phyloP scores from a whole-genome alignment of 495 filamentous ascomycete species.

The Rostrohypoxylon terebratum region DNA sequence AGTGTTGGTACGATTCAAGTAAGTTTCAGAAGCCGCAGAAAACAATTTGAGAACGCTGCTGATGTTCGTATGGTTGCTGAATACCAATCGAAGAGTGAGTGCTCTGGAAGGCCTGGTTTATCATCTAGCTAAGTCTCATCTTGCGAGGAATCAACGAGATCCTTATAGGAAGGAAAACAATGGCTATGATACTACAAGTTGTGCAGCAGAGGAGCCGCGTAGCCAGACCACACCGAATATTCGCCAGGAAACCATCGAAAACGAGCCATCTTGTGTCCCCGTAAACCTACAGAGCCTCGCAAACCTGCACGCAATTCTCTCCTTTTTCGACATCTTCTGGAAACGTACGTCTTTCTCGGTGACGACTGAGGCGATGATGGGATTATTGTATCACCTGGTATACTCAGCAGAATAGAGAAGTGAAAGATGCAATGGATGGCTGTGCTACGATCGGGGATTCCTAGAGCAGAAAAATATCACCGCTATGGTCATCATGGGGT shows the following conservation, averaged over 20 bases:
- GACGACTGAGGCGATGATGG: constrained; percentile 41
- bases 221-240: neutral
- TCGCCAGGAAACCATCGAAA: constrained; percentile 3
- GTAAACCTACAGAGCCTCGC: constrained; percentile 34
- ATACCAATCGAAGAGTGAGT: constrained; percentile 1
- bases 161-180: constrained; percentile 31
- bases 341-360: constrained; percentile 28
- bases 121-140: constrained; percentile 15
- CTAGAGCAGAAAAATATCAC: constrained; percentile 9
- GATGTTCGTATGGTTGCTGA: neutral
- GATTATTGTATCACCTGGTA: constrained; percentile 39
- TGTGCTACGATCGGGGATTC: constrained; percentile 22
- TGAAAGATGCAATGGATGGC: constrained; percentile 21
- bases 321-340: constrained; percentile 13
- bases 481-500: constrained; percentile 16
- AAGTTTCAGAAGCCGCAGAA: neutral
- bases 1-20: neutral
- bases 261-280: neutral
- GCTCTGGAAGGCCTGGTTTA: constrained; percentile 13
- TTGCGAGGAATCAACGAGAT: constrained; percentile 4
- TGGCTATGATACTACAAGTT: constrained; percentile 5
- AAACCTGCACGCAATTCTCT: neutral
- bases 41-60: neutral
- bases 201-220: constrained; percentile 8
- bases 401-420: constrained; percentile 13